phyloP scores from a whole-genome alignment of 2,329 filamentous ascomycete species.

The Sarocladium strictum region DNA sequence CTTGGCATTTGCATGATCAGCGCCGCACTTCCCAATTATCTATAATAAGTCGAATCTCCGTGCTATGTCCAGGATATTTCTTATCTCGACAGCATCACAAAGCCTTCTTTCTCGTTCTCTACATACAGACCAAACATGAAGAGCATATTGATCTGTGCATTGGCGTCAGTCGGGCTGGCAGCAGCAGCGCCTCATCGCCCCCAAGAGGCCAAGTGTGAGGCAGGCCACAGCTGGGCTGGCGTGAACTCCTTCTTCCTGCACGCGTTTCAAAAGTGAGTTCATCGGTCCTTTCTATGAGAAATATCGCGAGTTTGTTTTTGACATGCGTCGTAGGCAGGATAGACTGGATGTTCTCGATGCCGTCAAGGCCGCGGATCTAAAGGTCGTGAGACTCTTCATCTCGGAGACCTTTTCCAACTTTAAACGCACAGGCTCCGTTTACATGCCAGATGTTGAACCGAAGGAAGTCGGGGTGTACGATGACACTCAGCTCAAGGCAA shows the following conservation, averaged over 20 bases:
- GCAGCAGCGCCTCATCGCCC: background rate
- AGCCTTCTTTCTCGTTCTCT: too few species aligned
- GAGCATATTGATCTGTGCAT: background rate
- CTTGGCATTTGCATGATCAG: too few species aligned
- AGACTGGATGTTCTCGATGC: constrained; percentile 9
- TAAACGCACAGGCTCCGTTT: constrained; percentile 1
- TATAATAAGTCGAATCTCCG: too few species aligned
- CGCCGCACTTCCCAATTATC: too few species aligned
- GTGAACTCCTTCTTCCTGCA: constrained; percentile 10
- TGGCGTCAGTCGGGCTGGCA: background rate
- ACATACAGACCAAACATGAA: background rate
- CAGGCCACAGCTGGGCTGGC: constrained; percentile 4
- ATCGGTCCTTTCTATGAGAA: background rate
- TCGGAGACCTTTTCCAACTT: constrained; percentile 8
- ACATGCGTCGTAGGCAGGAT: constrained; percentile 5
- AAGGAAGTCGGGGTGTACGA: constrained; percentile 1
- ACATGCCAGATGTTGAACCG: constrained; percentile 9
- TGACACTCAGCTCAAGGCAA: constrained; percentile 8
- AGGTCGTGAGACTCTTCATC: constrained; percentile 9
- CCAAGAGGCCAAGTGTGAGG: background rate
- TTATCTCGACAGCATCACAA: too few species aligned
- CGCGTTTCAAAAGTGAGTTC: constrained; percentile 8
- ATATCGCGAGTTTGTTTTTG: background rate
- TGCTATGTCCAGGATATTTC: too few species aligned
- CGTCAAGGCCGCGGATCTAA: constrained; percentile 5